Evolutionary conservation across 2,329 filamentous ascomycete genomes (phyloP).

Genomic region (Pseudogymnoascus sp.): DNA sequence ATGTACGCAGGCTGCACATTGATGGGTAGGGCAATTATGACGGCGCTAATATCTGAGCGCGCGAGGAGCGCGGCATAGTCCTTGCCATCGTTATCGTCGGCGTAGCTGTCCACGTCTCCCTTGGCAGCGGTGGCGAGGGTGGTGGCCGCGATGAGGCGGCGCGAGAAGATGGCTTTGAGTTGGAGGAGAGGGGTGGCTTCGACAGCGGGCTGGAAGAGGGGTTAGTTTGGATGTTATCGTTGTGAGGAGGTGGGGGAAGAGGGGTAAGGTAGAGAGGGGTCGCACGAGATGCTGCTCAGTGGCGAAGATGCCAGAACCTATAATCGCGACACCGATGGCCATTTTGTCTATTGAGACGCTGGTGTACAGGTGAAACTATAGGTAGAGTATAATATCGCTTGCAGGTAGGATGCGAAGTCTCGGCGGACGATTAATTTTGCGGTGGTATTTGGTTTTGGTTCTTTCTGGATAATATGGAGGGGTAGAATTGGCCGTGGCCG

Average conservation of each 20-base stretch:
- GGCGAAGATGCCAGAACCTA: slow-evolving; percentile 56
- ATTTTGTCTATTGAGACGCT: slow-evolving; percentile 15
- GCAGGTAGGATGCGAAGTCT: not conserved
- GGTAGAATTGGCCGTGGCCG: not conserved
- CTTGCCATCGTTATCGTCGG: slow-evolving; percentile 26
- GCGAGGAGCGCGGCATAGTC: slow-evolving; percentile 36
- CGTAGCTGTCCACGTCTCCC: slow-evolving; percentile 23
- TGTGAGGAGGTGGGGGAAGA: not conserved
- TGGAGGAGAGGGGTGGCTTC: slow-evolving; percentile 39
- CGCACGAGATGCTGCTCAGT: slow-evolving; percentile 48
- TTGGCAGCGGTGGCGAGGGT: slow-evolving; percentile 35
- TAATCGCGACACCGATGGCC: slow-evolving; percentile 47
- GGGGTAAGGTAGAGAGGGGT: slow-evolving; percentile 5
- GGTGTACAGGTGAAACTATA: not conserved
- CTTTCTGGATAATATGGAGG: not conserved
- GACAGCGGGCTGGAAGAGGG: slow-evolving; percentile 45
- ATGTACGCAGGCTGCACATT: slow-evolving; percentile 40
- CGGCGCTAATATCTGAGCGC: slow-evolving; percentile 26
- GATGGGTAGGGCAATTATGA: slow-evolving; percentile 41
- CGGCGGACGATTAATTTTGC: not conserved
- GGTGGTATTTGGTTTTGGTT: not conserved
- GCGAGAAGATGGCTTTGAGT: slow-evolving; percentile 41
- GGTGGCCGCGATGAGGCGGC: slow-evolving; percentile 26
- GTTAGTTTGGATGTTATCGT: slow-evolving; percentile 12
- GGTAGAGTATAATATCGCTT: not conserved